These are phyloP conservation scores for Trichoderma sp. DNA, from an alignment of 2,329 filamentous ascomycete genomes.

Conservation along the genomic window DNA sequence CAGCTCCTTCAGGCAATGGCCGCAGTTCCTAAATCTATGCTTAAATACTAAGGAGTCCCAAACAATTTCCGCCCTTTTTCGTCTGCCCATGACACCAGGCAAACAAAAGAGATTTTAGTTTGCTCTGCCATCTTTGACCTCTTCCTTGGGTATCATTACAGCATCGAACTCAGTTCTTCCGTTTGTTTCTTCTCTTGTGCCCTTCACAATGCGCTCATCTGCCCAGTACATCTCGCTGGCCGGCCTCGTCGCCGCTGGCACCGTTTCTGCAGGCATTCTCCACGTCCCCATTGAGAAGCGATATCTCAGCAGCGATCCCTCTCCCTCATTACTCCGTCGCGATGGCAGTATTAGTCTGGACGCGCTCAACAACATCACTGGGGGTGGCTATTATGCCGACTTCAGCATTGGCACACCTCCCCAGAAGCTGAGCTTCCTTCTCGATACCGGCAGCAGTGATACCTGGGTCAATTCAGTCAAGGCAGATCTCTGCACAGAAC, in stretches of 20 bases:
- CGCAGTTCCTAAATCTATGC: constrained; percentile 13
- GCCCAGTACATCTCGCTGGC: constrained; percentile 12
- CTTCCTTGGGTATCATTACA: background rate
- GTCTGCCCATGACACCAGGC: background rate
- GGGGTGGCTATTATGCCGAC: constrained; percentile 58
- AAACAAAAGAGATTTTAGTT: background rate
- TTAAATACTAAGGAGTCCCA: constrained; percentile 11
- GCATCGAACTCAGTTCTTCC: background rate
- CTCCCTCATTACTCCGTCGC: constrained; percentile 29
- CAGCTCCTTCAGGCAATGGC: constrained; percentile 18
- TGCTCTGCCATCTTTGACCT: background rate
- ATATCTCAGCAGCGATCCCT: background rate
- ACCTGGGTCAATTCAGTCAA: constrained; percentile 60
- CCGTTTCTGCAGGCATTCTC: constrained; percentile 28
- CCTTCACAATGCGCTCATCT: constrained; percentile 8
- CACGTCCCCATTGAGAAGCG: constrained; percentile 26
- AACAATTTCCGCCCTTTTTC: background rate
- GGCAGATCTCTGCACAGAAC: constrained; percentile 60
- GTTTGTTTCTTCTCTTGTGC: background rate
- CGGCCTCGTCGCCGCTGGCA: constrained; percentile 19
- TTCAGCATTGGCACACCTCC: constrained; percentile 60
- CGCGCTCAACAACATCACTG: constrained; percentile 54
- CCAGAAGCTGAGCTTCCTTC: constrained; percentile 54
- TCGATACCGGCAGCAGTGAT: constrained; percentile 66
- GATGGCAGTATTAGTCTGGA: constrained; percentile 37